These are phyloP conservation scores for Hevea brasiliensis DNA, from an alignment of 345 rosid species.

Conservation along the genomic window DNA sequence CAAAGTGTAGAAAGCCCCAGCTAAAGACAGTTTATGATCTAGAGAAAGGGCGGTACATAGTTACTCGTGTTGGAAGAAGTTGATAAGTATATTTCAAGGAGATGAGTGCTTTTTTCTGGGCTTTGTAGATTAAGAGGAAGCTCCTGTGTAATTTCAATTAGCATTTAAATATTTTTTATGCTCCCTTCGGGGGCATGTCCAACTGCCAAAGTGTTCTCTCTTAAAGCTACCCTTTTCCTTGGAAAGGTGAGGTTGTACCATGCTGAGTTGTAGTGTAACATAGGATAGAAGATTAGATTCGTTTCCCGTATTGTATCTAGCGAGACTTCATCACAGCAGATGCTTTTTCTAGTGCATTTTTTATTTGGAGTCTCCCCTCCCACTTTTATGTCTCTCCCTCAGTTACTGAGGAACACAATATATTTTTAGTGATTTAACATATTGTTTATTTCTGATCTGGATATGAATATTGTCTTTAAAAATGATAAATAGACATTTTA, in stretches of 20 bases:
- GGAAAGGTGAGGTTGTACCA: conserved; percentile 7
- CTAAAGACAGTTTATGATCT: conserved; percentile 79
- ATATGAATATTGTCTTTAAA: too few relatives aligned
- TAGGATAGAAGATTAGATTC: conserved; percentile 23
- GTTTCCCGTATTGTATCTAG: conserved; percentile 31
- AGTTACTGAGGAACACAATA: too few relatives aligned
- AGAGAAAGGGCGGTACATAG: conserved; percentile 86
- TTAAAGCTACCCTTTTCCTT: background rate
- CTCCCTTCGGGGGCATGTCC: conserved; percentile 2
- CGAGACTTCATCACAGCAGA: conserved; percentile 9
- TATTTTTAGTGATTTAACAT: too few relatives aligned
- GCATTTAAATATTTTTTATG: background rate
- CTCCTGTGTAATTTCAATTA: background rate
- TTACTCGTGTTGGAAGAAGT: conserved; percentile 62
- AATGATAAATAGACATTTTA: too few relatives aligned
- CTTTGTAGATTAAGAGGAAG: background rate
- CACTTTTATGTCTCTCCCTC: too few relatives aligned
- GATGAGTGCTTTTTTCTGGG: conserved; percentile 2
- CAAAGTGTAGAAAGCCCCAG: conserved; percentile 79
- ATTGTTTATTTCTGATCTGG: too few relatives aligned
- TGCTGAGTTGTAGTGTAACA: conserved; percentile 12
- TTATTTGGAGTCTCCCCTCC: too few relatives aligned
- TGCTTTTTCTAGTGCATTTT: too few relatives aligned
- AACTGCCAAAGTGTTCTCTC: background rate
- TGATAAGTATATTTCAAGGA: conserved; percentile 13